Evolutionary conservation across 305 asterid genomes (phyloP), one percentile per base, ranked within the genome.

Genomic region (Fraxinus nigra): DNA sequence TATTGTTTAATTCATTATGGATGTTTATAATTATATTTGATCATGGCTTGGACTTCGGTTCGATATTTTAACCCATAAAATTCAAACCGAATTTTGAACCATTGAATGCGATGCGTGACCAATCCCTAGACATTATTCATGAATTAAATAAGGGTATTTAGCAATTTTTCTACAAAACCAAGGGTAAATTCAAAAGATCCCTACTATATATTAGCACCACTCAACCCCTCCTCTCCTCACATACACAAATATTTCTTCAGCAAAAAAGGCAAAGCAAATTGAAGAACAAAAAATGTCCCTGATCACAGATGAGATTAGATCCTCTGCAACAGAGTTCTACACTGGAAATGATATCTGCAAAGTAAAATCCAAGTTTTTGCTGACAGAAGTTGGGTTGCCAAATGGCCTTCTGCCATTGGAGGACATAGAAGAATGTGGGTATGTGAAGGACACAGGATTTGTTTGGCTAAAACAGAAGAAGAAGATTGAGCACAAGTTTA

Each of bases 361-460:
- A 84, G 98, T 84, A 77, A 92, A 95, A 63, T 86, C 99, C 1
- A 87, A 80, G 73, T 81, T 87, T 11, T 81, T 95, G 84, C 94
- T 95, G 16, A 88, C 87, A 3, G 97, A 92, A 51, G 84, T 94
- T 84, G 84, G 86, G 6, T 78, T 95, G 1, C 99, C 99, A 0
- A 94, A 91, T 78, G 99, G 99, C 0, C 97, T 95, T 3, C 95
- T 95, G n/a, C 99, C 99, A 0, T 35, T 95, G 67, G 78, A 88
- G 80, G 97, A 94, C 90, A 93, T 94, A 48, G 86, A 69, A 43
- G 99, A 95, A 48, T 90, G 93, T 78, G 99, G 99, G 0, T 89
- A 95, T 82, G 89, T 92, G 1, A 90, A 92, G 78, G 94, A 91
- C 1, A 94, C 99, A 0, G 99, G 99, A 0, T 95, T 95, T 33